Base-by-base conservation (phyloP, 371 early-diverging fungal species). In the Circinella umbellata region DNA sequence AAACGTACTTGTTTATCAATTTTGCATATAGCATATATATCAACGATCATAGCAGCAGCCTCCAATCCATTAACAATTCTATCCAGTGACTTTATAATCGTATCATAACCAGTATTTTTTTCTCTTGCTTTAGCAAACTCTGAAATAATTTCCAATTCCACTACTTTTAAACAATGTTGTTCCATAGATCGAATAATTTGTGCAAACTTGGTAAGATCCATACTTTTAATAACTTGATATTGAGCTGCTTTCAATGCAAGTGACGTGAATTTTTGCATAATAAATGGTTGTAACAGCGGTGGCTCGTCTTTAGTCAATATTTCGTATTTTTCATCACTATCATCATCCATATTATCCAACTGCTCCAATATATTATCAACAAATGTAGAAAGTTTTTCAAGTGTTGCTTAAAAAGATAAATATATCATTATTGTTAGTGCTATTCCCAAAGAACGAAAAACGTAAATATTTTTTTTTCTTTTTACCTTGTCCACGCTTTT, bases 1-100 rank as follows among this genome's bases (percentile, higher is more conserved):
- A 18, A 39, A 27, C 61, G 13, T 57, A 73, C 74, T 57, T 78
- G 70, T 49, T 76, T 78, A 36, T 78, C 75, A n/a, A 78, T 10
- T 64, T 73, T 67, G 42, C 71, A 75, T 3, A 70, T 72, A 9
- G 70, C 63, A 7, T 78, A 51, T 57, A 82, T 71, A 18, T 76
- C 73, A 35, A 76, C 69, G 3, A 82, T 63, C 60, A 75, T 69
- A 7, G 62, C 75, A n/a, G 74, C 69, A 1, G 71, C 51, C 17
- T 80, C 76, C 11, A 80, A 59, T 9, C 72, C 79, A 46, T 73
- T 46, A 8, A 59, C 54, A 27, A 75, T 35, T 4, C 11, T n/a
- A 27, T 72, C 68, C 35, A 72, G 35, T 55, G 36, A 38, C 17
- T 36, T 51, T 4, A 38, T 46, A 17, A 63, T 48, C 4, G 8